Percentiles rank a stretch among this genome's conserved stretches.
Evolutionary conservation across 1,139 yeast genomes (phyloP).

Genomic region (Hansenula anomala): DNA sequence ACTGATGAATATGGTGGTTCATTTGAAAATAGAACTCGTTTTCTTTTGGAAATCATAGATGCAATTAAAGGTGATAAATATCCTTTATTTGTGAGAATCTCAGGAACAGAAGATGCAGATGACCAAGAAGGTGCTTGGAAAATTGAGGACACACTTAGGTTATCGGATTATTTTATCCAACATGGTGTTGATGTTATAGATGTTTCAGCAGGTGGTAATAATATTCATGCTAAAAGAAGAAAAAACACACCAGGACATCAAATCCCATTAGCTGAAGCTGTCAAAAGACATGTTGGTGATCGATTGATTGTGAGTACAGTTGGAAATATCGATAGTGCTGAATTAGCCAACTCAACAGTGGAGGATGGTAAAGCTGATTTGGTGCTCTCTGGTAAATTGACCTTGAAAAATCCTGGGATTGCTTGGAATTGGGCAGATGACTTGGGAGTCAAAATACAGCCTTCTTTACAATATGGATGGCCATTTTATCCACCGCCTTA

Average conservation of each 20-base stretch:
- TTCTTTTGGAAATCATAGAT: conserved; percentile 33
- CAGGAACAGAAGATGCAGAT: too few relatives aligned
- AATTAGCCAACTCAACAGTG: conserved; percentile 33
- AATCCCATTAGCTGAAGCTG: conserved; percentile 34
- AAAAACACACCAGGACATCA: conserved; percentile 27
- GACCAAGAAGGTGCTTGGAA: too few relatives aligned
- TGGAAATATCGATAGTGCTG: conserved; percentile 36
- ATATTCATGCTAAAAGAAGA: conserved; percentile 29
- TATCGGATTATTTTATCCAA: too few relatives aligned
- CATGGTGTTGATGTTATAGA: too few relatives aligned
- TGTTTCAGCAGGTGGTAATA: conserved; percentile 51
- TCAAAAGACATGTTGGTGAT: conserved; percentile 42
- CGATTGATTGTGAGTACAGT: conserved; percentile 40
- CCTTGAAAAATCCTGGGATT: conserved; percentile 46
- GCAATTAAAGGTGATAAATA: conserved; percentile 29
- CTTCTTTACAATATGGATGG: too few relatives aligned
- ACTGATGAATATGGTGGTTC: conserved; percentile 52
- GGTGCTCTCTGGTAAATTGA: conserved; percentile 40
- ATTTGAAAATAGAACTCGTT: conserved; percentile 35
- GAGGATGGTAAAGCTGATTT: conserved; percentile 41
- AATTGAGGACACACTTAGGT: too few relatives aligned
- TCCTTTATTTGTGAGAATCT: too few relatives aligned
- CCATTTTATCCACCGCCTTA: too few relatives aligned
- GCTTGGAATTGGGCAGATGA: too few relatives aligned
- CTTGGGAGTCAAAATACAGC: too few relatives aligned